Conservation (phyloP, 805 yeast species). For the Lipomyces starkeyi region DNA sequence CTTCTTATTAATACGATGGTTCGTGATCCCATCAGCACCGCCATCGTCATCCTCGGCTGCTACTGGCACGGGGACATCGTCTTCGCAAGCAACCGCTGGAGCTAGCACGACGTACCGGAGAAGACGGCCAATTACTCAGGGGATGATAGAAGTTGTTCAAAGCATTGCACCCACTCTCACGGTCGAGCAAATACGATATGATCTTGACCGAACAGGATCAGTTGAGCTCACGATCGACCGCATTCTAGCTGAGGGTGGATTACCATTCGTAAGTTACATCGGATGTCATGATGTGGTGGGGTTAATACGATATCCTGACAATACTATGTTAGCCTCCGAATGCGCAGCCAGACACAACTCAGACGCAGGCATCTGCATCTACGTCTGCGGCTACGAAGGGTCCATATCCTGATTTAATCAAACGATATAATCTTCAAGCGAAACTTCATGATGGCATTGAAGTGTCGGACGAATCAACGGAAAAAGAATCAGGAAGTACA, state of each 20-base stretch:
- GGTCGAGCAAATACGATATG: constrained; percentile 71
- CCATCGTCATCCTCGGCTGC: constrained; percentile 13
- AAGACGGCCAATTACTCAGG: constrained; percentile 46
- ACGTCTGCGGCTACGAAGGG: constrained; percentile 32
- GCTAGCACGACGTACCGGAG: background rate
- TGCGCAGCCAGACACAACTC: constrained; percentile 10
- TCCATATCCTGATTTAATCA: constrained; percentile 27
- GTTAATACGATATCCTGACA: background rate
- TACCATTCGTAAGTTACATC: constrained; percentile 50
- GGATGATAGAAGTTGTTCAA: constrained; percentile 84
- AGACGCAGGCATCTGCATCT: constrained; percentile 3
- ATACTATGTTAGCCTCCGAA: constrained; percentile 19
- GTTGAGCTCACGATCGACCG: constrained; percentile 81
- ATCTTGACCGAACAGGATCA: constrained; percentile 76
- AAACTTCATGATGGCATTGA: constrained; percentile 16
- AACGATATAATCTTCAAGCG: constrained; percentile 29
- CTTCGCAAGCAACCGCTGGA: constrained; percentile 6
- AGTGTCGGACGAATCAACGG: background rate
- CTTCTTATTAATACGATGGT: constrained; percentile 38
- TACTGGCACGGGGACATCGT: constrained; percentile 11
- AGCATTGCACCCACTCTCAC: constrained; percentile 78
- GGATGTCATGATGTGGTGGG: background rate
- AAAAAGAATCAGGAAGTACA: background rate
- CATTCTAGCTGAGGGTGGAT: constrained; percentile 63
- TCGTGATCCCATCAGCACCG: constrained; percentile 16